Conservation (phyloP, 2,329 filamentous ascomycete genomes). For the Dothistroma septosporum region DNA sequence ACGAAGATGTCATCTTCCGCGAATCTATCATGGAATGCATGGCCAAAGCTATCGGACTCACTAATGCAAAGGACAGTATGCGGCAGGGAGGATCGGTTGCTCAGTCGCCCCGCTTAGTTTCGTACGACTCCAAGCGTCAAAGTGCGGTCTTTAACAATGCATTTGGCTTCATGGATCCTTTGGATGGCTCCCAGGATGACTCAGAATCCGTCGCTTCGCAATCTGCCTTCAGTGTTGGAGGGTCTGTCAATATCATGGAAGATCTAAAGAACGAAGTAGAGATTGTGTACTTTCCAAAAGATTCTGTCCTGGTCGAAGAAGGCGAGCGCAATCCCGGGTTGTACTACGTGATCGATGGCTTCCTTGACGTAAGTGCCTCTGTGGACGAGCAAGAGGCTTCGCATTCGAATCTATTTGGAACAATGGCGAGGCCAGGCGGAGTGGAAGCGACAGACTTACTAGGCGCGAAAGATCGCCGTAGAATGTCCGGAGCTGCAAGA, state of each 20-base stretch:
- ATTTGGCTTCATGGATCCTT: slow-evolving; percentile 51
- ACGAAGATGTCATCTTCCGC: slow-evolving; percentile 85
- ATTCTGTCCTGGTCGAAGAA: slow-evolving; percentile 90
- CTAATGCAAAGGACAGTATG: slow-evolving; percentile 60
- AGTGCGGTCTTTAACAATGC: slow-evolving; percentile 75
- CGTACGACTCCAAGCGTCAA: slow-evolving; percentile 74
- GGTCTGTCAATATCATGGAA: slow-evolving; percentile 63
- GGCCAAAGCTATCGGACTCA: slow-evolving; percentile 86
- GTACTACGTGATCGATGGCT: slow-evolving; percentile 97
- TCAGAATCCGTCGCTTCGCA: slow-evolving; percentile 70
- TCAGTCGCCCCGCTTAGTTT: slow-evolving; percentile 77
- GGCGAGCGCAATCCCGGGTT: slow-evolving; percentile 93
- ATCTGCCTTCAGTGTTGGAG: slow-evolving; percentile 49
- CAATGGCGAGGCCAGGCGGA: slow-evolving; percentile 34
- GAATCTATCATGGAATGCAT: slow-evolving; percentile 91
- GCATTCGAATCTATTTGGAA: slow-evolving; percentile 43
- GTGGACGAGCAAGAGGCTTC: slow-evolving; percentile 57
- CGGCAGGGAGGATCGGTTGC: slow-evolving; percentile 72
- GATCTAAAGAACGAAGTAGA: slow-evolving; percentile 91
- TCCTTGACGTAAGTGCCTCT: slow-evolving; percentile 88
- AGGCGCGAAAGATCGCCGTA: slow-evolving; percentile 10
- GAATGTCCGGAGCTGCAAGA: slow-evolving; percentile 17
- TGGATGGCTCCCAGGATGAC: slow-evolving; percentile 82
- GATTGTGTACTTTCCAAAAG: slow-evolving; percentile 95
- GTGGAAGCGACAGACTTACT: slow-evolving; percentile 35